Evolutionary conservation across 768 basidiomycete species (phyloP).

Genomic region (Sarcodon sp.): DNA sequence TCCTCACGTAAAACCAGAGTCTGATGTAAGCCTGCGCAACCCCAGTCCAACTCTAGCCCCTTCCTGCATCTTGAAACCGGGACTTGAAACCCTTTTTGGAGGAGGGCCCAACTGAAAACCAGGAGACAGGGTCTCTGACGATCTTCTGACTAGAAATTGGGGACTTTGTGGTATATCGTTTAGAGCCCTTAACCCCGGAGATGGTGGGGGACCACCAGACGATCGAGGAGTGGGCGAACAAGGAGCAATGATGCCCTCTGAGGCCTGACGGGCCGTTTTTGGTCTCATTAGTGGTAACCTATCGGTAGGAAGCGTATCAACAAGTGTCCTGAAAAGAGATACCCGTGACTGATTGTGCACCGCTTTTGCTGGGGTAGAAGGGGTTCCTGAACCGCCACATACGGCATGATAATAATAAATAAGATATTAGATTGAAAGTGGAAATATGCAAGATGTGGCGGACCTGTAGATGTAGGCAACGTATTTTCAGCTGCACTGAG

Average conservation of each 20-base stretch:
- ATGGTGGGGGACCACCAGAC: slow-evolving; percentile 3
- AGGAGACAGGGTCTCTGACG: slow-evolving; percentile 8
- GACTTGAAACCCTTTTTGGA: slow-evolving; percentile 10
- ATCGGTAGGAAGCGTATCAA: slow-evolving; percentile 28
- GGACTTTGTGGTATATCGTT: slow-evolving; percentile 8
- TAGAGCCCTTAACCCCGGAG: slow-evolving; percentile 7
- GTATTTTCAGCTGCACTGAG: slow-evolving; percentile 96
- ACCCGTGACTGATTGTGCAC: slow-evolving; percentile 27
- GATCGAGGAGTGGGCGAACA: slow-evolving; percentile 26
- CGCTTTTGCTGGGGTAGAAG: slow-evolving; percentile 11
- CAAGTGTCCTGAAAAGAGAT: slow-evolving; percentile 59
- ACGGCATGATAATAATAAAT: background rate
- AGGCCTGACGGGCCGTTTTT: slow-evolving; percentile 27
- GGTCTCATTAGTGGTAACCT: slow-evolving; percentile 30
- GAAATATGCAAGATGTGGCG: slow-evolving; percentile 1
- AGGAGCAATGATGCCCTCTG: slow-evolving; percentile 65
- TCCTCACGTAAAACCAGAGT: no score
- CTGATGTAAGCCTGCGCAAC: no score
- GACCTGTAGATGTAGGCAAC: slow-evolving; percentile 60
- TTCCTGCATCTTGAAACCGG: no score
- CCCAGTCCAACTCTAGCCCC: no score
- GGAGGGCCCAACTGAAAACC: slow-evolving; percentile 10
- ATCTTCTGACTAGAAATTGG: slow-evolving; percentile 5
- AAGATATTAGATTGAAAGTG: background rate
- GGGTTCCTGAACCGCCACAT: slow-evolving; percentile 11